phyloP scores from a whole-genome alignment of 2,329 filamentous ascomycete species.

The Penicillium fuscoglaucum region DNA sequence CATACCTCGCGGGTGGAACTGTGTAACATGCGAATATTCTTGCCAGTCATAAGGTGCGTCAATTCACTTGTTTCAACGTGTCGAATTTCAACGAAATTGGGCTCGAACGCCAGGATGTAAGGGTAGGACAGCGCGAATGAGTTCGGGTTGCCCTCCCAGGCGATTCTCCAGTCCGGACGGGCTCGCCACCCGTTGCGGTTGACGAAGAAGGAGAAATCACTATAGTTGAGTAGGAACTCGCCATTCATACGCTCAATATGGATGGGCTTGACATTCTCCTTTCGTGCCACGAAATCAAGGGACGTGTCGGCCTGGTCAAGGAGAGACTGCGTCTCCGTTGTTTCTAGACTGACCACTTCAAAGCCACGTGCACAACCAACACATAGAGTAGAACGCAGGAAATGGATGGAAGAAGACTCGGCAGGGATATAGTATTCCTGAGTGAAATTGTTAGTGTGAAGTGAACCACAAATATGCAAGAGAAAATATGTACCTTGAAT shows the following conservation, averaged over 20 bases:
- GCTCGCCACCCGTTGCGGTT: slow-evolving; percentile 98
- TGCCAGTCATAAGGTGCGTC: slow-evolving; percentile 93
- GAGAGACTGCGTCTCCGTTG: slow-evolving; percentile 94
- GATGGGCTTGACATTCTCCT: slow-evolving; percentile 90
- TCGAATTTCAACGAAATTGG: slow-evolving; percentile 94
- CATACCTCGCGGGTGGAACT: slow-evolving; percentile 93
- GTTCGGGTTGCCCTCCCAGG: slow-evolving; percentile 92
- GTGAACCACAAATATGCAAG: neutral
- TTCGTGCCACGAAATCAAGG: slow-evolving; percentile 91
- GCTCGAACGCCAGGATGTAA: slow-evolving; percentile 95
- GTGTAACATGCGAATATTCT: slow-evolving; percentile 96
- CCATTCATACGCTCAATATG: slow-evolving; percentile 96
- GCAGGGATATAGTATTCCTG: slow-evolving; percentile 97
- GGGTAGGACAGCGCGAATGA: slow-evolving; percentile 93
- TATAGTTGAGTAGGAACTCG: slow-evolving; percentile 97
- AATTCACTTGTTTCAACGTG: slow-evolving; percentile 89
- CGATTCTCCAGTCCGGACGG: slow-evolving; percentile 92
- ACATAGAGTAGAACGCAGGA: slow-evolving; percentile 93
- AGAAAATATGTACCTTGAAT: slow-evolving; percentile 64
- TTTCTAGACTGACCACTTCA: slow-evolving; percentile 94
- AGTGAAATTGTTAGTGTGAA: slow-evolving; percentile 12
- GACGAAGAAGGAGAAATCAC: slow-evolving; percentile 98
- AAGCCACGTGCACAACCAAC: slow-evolving; percentile 95
- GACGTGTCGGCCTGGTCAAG: slow-evolving; percentile 97
- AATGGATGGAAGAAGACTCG: slow-evolving; percentile 97